Evolutionary conservation across 148 eudicot species (phyloP).

Genomic region (Rheum nobile): DNA sequence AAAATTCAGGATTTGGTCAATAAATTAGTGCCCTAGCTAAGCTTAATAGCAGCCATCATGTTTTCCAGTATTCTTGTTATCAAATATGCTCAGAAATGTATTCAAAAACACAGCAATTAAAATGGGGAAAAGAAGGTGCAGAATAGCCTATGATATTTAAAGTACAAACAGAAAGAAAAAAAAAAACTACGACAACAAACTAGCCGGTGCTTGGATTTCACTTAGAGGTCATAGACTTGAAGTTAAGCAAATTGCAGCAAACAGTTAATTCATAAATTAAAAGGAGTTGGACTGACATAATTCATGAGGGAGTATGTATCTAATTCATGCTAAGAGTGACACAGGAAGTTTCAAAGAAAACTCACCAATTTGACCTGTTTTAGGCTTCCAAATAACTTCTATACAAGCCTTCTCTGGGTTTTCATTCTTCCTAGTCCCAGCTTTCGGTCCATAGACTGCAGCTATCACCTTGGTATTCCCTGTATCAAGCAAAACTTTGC

Average conservation of each 20-base stretch:
- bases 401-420: constrained; percentile 87
- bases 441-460: constrained; percentile 86
- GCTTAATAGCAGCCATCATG: neutral
- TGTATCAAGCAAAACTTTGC: constrained; percentile 7
- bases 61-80: neutral
- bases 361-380: constrained; percentile 82
- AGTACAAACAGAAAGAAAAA: no score
- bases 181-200: no score
- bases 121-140: no score
- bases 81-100: neutral
- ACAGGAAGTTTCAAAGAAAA: neutral
- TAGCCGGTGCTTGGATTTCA: neutral
- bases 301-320: neutral
- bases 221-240: neutral
- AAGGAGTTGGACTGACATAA: neutral
- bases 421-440: constrained; percentile 88
- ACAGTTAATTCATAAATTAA: neutral
- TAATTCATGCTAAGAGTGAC: neutral
- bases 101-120: neutral
- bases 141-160: no score
- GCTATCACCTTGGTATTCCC: constrained; percentile 86
- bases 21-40: neutral
- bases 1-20: neutral
- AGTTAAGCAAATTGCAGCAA: neutral
- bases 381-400: constrained; percentile 93